Base-by-base conservation (phyloP, 116 monocot genomes). In the Phalaenopsis hybrid region DNA sequence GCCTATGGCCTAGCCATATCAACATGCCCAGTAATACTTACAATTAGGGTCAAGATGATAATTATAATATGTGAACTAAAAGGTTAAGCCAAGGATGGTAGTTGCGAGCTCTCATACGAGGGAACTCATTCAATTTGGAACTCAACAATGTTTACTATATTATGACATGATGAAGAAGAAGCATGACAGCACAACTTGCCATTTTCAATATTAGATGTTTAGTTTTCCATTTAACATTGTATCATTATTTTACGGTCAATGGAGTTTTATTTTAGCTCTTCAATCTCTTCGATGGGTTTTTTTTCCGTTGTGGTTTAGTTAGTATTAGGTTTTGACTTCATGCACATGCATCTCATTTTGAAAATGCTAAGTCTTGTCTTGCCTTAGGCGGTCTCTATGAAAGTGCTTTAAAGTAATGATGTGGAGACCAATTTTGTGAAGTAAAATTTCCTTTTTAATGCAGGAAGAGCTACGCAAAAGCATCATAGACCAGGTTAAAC, bases 391-490 rank as follows among this genome's bases (percentile, higher is more conserved):
- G 63, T 63, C 20, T 23, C 63, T 72, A 2, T 72, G 72, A 37
- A 72, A 37, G 55, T 55, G 15, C 12, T 55, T 4, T 55, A 15
- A 15, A 55, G 1, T n/a, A n/a, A n/a, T 16, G 72, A 34, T 72
- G 37, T 12, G 0, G 37, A 37, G 5, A 72, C 15, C 4, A 12
- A 72, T 37, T 12, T 16, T 34, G 11, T 4, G 3, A 15, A 44
- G 44, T 75, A 46, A 8, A 15, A 43, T 1, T 44, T 8, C 1
- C 0, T 75, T 45, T 77, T n/a, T n/a, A n/a, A n/a, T n/a, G 5
- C 91, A 98, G 98, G 93, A 98, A 65, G 92, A 92, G 8, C 70
- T 95, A 78, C 86, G 93, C 0, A 92, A 87, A n/a, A 81, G 55
- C 61, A 93, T 95, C 68, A 65, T 90, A 13, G 45, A 75, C 9